A percentile compares a stretch with the other conserved stretches of the same genome.
phyloP scores from a whole-genome alignment of 2,329 filamentous ascomycete species.

The Paraconiothyrium sp. region DNA sequence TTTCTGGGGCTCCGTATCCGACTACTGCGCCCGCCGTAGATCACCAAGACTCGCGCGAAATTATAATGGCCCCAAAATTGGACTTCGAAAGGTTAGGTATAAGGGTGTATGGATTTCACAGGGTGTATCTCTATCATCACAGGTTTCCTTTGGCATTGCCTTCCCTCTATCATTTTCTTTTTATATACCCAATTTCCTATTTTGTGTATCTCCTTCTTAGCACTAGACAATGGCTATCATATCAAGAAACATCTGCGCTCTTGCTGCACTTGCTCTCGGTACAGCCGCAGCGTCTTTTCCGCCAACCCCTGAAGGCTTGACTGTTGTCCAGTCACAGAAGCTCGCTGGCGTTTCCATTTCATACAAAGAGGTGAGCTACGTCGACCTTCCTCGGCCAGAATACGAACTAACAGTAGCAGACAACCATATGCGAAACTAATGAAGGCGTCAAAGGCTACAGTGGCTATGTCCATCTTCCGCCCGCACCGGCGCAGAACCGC shows the following conservation, averaged over 20 bases:
- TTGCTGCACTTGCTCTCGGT: not conserved
- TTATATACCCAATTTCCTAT: not conserved
- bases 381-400: not conserved
- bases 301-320: conserved; percentile 19
- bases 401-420: conserved; percentile 20
- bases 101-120: not conserved
- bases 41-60: not conserved
- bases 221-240: not conserved
- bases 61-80: not conserved
- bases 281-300: conserved; percentile 25
- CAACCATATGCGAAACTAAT: conserved; percentile 64
- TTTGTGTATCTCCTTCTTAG: not conserved
- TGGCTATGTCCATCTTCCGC: conserved; percentile 65
- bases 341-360: conserved; percentile 38
- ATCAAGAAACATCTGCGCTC: not conserved
- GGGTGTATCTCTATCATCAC: not conserved
- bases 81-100: not conserved
- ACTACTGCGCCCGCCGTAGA: conserved; percentile 2
- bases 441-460: conserved; percentile 64
- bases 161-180: not conserved
- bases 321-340: conserved; percentile 21
- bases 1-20: conserved; percentile 2
- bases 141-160: not conserved
- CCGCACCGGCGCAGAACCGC: conserved; percentile 48
- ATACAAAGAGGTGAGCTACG: conserved; percentile 48